A percentile compares a stretch with the other conserved stretches of the same genome.
Conservation (phyloP, 208 protist genomes). For the Acanthamoeba divionensis region DNA sequence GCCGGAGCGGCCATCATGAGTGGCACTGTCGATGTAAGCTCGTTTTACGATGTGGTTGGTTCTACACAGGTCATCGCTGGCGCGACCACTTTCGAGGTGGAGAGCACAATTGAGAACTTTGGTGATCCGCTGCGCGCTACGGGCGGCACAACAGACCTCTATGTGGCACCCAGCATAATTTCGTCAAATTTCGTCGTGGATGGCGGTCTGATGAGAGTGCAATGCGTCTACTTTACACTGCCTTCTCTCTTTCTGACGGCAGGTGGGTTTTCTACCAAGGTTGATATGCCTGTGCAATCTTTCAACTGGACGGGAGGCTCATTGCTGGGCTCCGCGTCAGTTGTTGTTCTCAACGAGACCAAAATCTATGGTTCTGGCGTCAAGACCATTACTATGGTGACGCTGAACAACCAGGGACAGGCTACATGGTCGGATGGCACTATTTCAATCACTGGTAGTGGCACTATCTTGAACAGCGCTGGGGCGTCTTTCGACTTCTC, state of each 20-base stretch:
- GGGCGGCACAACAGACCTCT: slow-evolving; percentile 16
- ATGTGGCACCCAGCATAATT: background rate
- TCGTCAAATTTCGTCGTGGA: slow-evolving; percentile 9
- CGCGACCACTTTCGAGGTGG: slow-evolving; percentile 26
- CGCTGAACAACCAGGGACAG: background rate
- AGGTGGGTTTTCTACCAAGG: slow-evolving; percentile 33
- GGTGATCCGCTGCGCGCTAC: background rate
- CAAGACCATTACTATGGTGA: slow-evolving; percentile 9
- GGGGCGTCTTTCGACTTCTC: background rate
- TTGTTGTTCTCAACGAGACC: background rate
- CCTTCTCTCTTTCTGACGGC: background rate
- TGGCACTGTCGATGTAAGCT: background rate
- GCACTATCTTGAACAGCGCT: background rate
- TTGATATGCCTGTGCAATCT: background rate
- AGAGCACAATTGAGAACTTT: background rate
- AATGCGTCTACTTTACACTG: slow-evolving; percentile 36
- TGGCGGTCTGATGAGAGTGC: background rate
- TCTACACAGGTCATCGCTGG: background rate
- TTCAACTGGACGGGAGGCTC: slow-evolving; percentile 20
- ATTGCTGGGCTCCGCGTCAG: background rate
- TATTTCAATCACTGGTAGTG: background rate
- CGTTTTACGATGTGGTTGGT: slow-evolving; percentile 5
- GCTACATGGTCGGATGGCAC: background rate
- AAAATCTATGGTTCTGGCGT: background rate
- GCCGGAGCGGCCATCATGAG: background rate